Evolutionary conservation across 2,329 filamentous ascomycete genomes (phyloP), one percentile per base, ranked within the genome.

Genomic region (Penicillium sp.): DNA sequence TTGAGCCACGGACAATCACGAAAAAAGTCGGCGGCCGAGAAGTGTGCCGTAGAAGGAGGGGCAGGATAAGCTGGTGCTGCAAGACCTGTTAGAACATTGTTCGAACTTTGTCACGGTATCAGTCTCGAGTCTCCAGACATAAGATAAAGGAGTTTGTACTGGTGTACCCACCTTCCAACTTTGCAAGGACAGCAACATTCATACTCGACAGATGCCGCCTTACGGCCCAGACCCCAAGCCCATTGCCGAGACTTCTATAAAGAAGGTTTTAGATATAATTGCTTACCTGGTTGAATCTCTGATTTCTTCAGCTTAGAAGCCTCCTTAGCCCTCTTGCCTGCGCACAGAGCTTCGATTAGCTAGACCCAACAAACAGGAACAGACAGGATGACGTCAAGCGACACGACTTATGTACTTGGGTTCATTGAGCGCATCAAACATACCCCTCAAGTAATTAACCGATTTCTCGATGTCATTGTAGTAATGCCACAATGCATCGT

Each of bases 401-500:
- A 25, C 8, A 13, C 18, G 8, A 27, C 18, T 9, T 13, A 6
- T 4, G 29, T n/a, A 46, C 34, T 3, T 28, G 13, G 4, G n/a
- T 7, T 64, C 11, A 46, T 19, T 7, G 50, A 25, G 54, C 10
- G 64, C 11, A 46, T 27, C 6, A 50, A 25, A 55, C 69, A 59
- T 84, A 77, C 84, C 87, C 55, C 83, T 80, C 50, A 99, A 72
- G 64, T 95, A 96, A 49, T 80, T 78, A 31, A 95, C 86, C 1
- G 89, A 83, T 70, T 95, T 95, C 49, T 84, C 86, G 27, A 95
- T 78, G 62, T 99, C 91, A 67, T 91, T 97, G 69, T 92, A 97
- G 70, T 96, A 96, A 71, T 99, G 83, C 89, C 90, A 97, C 13
- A 99, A 72, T 0, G 91, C 81, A 53, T 97, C 92, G 67, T 95